Conservation (phyloP, 2,329 filamentous ascomycete genomes). For the Eutypella sp. region DNA sequence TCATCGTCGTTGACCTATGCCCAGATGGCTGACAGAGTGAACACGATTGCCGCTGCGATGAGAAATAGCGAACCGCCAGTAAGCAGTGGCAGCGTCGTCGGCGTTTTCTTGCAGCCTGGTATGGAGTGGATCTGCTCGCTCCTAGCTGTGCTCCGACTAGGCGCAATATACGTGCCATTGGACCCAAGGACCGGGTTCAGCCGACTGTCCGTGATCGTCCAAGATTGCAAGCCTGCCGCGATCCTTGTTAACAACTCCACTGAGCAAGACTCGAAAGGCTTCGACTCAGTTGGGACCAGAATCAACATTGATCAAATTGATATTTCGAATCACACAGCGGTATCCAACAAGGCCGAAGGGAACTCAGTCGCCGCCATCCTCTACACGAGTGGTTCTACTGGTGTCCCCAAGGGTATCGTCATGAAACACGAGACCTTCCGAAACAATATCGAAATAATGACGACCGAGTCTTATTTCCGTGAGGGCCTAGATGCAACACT, state of each 20-base stretch:
- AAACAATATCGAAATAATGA: slow-evolving; percentile 18
- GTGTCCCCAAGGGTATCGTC: slow-evolving; percentile 31
- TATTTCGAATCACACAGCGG: background rate
- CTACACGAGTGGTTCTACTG: slow-evolving; percentile 17
- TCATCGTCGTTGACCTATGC: slow-evolving; percentile 30
- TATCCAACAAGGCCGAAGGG: background rate
- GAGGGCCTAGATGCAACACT: slow-evolving; percentile 22
- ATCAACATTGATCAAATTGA: slow-evolving; percentile 12
- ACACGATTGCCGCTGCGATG: slow-evolving; percentile 29
- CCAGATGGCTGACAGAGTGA: slow-evolving; percentile 23
- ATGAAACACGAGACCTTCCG: slow-evolving; percentile 18
- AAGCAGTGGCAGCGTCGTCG: slow-evolving; percentile 3
- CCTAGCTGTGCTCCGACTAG: slow-evolving; percentile 19
- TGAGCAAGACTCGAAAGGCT: slow-evolving; percentile 1
- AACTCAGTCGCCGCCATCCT: slow-evolving; percentile 11
- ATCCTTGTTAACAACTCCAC: slow-evolving; percentile 20
- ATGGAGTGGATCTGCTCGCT: slow-evolving; percentile 7
- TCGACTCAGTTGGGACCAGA: slow-evolving; percentile 4
- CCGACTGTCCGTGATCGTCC: slow-evolving; percentile 23
- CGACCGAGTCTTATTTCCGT: slow-evolving; percentile 2
- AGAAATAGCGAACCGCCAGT: slow-evolving; percentile 8
- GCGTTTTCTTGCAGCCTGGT: background rate
- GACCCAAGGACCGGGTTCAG: slow-evolving; percentile 22
- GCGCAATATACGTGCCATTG: slow-evolving; percentile 26
- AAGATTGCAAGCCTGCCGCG: slow-evolving; percentile 21